phyloP scores from a whole-genome alignment of 805 yeast genomes.

The Scheffersomyces amazonensis region DNA sequence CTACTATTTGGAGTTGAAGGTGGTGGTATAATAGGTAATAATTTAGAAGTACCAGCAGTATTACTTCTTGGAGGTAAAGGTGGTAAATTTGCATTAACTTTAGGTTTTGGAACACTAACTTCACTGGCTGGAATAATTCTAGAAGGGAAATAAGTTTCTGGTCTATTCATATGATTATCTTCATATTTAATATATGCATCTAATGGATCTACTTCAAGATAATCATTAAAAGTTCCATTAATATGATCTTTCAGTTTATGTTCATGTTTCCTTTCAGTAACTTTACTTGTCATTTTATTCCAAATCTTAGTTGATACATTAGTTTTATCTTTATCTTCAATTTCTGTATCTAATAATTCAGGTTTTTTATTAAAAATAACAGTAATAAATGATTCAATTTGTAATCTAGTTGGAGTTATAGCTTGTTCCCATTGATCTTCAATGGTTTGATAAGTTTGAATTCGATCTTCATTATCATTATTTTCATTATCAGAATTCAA shows the following conservation, averaged over 20 bases:
- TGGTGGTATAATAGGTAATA: background rate
- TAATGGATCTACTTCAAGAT: constrained; percentile 30
- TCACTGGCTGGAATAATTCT: constrained; percentile 11
- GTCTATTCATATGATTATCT: constrained; percentile 19
- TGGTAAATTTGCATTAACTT: constrained; percentile 3
- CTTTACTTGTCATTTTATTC: constrained; percentile 20
- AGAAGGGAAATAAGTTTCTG: constrained; percentile 28
- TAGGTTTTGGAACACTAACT: constrained; percentile 10
- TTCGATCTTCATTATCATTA: constrained; percentile 2
- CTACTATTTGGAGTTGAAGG: constrained; percentile 8
- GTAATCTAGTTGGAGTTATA: constrained; percentile 33
- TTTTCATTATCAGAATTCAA: constrained; percentile 8
- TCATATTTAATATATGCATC: constrained; percentile 24
- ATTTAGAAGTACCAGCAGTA: constrained; percentile 9
- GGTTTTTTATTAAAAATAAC: constrained; percentile 32
- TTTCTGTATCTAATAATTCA: constrained; percentile 32
- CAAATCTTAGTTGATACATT: constrained; percentile 20
- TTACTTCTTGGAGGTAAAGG: constrained; percentile 35
- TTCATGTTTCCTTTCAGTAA: constrained; percentile 18
- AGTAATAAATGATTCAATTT: constrained; percentile 33
- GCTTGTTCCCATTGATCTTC: constrained; percentile 36
- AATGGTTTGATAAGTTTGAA: constrained; percentile 27
- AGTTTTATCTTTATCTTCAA: constrained; percentile 28
- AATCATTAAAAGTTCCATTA: constrained; percentile 30
- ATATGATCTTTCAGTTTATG: constrained; percentile 25